A percentile compares a stretch with the other conserved stretches of the same genome.
These are phyloP conservation scores for Adansonia madagascariensis DNA, from an alignment of 441 rosid genomes.

Conservation along the genomic window DNA sequence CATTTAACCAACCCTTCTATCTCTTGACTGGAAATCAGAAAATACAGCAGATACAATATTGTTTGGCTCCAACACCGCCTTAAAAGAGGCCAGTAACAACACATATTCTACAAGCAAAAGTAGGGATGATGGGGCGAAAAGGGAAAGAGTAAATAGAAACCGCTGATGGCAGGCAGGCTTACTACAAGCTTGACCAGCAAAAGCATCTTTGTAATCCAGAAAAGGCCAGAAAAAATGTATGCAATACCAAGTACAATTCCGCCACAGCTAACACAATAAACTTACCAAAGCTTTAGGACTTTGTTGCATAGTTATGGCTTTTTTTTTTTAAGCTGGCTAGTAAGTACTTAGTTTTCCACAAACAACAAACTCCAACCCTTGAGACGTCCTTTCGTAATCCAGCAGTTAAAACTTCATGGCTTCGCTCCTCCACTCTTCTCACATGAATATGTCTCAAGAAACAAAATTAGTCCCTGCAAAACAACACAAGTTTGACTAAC, in stretches of 20 bases:
- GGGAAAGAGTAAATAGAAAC: background rate
- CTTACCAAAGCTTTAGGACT: background rate
- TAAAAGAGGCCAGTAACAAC: background rate
- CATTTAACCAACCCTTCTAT: background rate
- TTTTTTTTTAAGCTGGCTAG: background rate
- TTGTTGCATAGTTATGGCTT: background rate
- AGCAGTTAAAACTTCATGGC: background rate
- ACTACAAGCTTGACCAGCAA: background rate
- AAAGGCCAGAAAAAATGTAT: background rate
- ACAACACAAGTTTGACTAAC: background rate
- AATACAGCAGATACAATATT: background rate
- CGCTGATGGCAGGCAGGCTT: background rate
- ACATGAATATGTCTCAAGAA: background rate
- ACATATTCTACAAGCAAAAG: background rate
- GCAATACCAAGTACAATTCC: background rate
- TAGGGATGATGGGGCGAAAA: background rate
- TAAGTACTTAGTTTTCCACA: background rate
- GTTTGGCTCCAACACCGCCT: background rate
- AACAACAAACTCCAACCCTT: background rate
- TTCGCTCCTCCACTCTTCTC: background rate
- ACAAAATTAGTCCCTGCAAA: slow-evolving; percentile 22
- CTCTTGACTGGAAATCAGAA: background rate
- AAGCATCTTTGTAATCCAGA: background rate
- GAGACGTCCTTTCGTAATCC: background rate
- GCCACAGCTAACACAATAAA: background rate